These are phyloP conservation scores for Torrubiellomyces zombiae DNA, from an alignment of 2,329 filamentous ascomycete genomes.

Conservation along the genomic window DNA sequence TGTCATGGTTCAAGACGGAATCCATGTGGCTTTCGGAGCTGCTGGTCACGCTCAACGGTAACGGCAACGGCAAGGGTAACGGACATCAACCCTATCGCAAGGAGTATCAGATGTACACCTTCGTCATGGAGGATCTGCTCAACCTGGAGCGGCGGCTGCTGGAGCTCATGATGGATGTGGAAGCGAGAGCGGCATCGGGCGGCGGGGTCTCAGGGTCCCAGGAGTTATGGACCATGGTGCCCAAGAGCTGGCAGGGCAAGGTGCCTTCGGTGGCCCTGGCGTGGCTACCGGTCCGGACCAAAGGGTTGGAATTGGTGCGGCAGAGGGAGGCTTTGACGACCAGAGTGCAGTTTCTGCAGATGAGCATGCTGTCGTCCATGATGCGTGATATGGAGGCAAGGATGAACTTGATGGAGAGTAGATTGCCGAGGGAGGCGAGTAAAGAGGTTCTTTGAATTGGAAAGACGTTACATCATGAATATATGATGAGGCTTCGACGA, in stretches of 20 bases:
- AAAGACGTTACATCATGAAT: too few relatives aligned
- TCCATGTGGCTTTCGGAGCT: slow-evolving; percentile 27
- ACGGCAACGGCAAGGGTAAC: slow-evolving; percentile 9
- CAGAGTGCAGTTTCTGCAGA: slow-evolving; percentile 29
- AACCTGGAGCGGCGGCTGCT: slow-evolving; percentile 26
- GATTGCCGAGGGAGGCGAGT: slow-evolving; percentile 11
- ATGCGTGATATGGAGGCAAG: slow-evolving; percentile 19
- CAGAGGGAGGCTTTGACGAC: slow-evolving; percentile 27
- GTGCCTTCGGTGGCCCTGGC: slow-evolving; percentile 22
- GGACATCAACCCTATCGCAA: slow-evolving; percentile 6
- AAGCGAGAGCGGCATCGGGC: slow-evolving; percentile 11
- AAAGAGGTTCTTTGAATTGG: slow-evolving; percentile 3
- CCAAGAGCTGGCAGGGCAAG: slow-evolving; percentile 20
- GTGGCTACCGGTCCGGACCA: slow-evolving; percentile 26
- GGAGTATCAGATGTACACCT: slow-evolving; percentile 30
- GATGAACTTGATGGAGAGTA: slow-evolving; percentile 14
- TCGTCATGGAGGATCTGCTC: slow-evolving; percentile 28
- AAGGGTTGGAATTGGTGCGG: slow-evolving; percentile 26
- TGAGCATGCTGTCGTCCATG: slow-evolving; percentile 29
- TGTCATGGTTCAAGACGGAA: slow-evolving; percentile 33
- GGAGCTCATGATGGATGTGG: slow-evolving; percentile 26
- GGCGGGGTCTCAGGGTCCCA: slow-evolving; percentile 6
- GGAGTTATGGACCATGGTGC: slow-evolving; percentile 20
- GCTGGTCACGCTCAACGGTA: slow-evolving; percentile 13
- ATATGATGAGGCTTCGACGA: too few relatives aligned